Percentiles rank a stretch among this genome's conserved stretches.
These are phyloP conservation scores for Triangularia setosa DNA, from an alignment of 2,329 filamentous ascomycete genomes.

Conservation along the genomic window DNA sequence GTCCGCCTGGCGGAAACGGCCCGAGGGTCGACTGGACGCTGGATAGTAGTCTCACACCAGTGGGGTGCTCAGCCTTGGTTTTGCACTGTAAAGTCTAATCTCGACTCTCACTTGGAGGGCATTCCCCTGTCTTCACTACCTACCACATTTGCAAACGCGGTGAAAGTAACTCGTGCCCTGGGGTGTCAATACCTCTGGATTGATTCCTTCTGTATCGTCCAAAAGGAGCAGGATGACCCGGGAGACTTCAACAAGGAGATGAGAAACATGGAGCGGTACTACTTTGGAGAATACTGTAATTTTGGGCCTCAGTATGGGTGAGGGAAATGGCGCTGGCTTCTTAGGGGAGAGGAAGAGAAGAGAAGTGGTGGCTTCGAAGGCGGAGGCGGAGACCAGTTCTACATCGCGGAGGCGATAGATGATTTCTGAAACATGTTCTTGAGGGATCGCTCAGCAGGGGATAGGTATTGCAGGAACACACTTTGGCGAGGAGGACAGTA, in stretches of 20 bases:
- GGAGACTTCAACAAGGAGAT: slow-evolving; percentile 6
- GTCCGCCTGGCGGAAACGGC: neutral
- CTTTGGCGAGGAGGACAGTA: neutral
- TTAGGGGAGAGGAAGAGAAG: neutral
- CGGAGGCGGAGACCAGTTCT: neutral
- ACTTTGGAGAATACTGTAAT: slow-evolving; percentile 8
- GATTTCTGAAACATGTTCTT: neutral
- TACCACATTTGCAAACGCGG: slow-evolving; percentile 10
- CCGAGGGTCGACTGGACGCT: neutral
- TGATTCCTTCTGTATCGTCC: slow-evolving; percentile 14
- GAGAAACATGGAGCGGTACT: slow-evolving; percentile 9
- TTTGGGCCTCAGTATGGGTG: slow-evolving; percentile 8
- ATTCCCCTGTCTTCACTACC: slow-evolving; percentile 4
- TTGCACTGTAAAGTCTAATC: neutral
- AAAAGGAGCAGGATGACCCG: neutral
- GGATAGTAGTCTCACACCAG: neutral
- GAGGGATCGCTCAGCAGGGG: neutral
- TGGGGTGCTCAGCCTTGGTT: neutral
- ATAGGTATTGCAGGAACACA: neutral
- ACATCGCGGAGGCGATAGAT: neutral
- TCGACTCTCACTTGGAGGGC: neutral
- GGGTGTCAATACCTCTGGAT: slow-evolving; percentile 14
- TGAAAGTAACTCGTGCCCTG: slow-evolving; percentile 10
- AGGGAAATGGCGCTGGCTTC: slow-evolving; percentile 7
- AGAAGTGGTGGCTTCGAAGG: neutral